phyloP scores from a whole-genome alignment of 2,329 filamentous ascomycete genomes.

The Pseudofabraea citricarpa region DNA sequence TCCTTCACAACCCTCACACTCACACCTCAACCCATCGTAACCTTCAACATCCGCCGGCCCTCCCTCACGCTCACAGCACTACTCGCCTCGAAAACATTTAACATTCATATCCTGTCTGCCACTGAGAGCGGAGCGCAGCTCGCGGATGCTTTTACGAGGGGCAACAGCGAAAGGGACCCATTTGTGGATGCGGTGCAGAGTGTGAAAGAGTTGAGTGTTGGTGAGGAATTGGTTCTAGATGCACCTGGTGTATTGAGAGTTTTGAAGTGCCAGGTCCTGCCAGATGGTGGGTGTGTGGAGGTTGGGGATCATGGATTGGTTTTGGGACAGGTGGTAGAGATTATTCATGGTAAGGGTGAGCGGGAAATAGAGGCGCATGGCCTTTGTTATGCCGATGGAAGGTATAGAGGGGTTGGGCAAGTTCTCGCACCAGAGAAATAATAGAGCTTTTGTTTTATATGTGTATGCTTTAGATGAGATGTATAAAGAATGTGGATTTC shows the following conservation, averaged over 20 bases:
- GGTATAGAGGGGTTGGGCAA: too few species aligned
- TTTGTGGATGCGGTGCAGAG: not conserved
- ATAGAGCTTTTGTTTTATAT: too few species aligned
- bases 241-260: constrained; percentile 13
- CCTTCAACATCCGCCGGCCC: constrained; percentile 27
- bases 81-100: constrained; percentile 12
- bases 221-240: constrained; percentile 5
- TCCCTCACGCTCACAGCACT: constrained; percentile 23
- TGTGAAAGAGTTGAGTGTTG: constrained; percentile 6
- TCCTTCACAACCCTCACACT: constrained; percentile 27
- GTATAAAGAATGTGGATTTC: too few species aligned
- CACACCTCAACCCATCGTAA: constrained; percentile 23
- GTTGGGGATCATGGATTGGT: constrained; percentile 25
- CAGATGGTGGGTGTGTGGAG: constrained; percentile 4
- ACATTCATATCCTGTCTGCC: constrained; percentile 20
- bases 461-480: too few species aligned
- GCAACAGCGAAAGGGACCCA: constrained; percentile 5
- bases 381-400: constrained; percentile 13
- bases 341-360: constrained; percentile 5
- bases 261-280: constrained; percentile 15
- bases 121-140: constrained; percentile 14
- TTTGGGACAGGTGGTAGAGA: constrained; percentile 17
- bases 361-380: constrained; percentile 1
- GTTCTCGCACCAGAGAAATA: too few species aligned
- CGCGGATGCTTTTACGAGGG: constrained; percentile 21